These are phyloP conservation scores for Mucor circinelloides DNA, from an alignment of 371 early-diverging fungal species.

Conservation along the genomic window DNA sequence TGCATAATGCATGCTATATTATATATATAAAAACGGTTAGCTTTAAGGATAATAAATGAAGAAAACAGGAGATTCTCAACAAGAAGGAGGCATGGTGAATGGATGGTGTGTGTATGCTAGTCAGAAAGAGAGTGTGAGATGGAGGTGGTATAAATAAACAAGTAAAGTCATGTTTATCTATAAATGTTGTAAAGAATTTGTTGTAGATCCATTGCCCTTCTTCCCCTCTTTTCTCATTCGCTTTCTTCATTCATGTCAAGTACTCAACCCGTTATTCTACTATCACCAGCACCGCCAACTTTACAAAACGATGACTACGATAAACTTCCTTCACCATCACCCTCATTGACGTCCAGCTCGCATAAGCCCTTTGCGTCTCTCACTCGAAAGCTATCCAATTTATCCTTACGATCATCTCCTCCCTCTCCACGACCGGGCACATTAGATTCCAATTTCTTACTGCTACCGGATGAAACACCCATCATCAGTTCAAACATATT, in stretches of 20 bases:
- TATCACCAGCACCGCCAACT: slow-evolving; percentile 17
- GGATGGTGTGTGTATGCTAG: background rate
- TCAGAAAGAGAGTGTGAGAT: background rate
- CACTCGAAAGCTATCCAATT: slow-evolving; percentile 17
- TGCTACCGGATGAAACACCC: background rate
- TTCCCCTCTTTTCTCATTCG: background rate
- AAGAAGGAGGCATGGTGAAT: background rate
- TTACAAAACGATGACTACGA: background rate
- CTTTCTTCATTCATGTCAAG: background rate
- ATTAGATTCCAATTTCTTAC: background rate
- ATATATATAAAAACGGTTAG: slow-evolving; percentile 10
- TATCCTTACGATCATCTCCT: slow-evolving; percentile 19
- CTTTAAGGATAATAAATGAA: slow-evolving; percentile 11
- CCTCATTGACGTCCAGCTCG: background rate
- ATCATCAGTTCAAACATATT: background rate
- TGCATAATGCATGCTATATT: slow-evolving; percentile 14
- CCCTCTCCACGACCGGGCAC: slow-evolving; percentile 8
- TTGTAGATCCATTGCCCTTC: background rate
- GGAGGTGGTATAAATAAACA: background rate
- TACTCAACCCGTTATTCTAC: slow-evolving; percentile 20
- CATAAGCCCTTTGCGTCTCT: slow-evolving; percentile 3
- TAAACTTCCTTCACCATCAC: slow-evolving; percentile 5
- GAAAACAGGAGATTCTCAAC: background rate
- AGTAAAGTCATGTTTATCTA: background rate
- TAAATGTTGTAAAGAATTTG: slow-evolving; percentile 6